These are phyloP conservation scores for Nowakowskiella sp. DNA, from an alignment of 192 early-diverging fungal species.

Conservation along the genomic window DNA sequence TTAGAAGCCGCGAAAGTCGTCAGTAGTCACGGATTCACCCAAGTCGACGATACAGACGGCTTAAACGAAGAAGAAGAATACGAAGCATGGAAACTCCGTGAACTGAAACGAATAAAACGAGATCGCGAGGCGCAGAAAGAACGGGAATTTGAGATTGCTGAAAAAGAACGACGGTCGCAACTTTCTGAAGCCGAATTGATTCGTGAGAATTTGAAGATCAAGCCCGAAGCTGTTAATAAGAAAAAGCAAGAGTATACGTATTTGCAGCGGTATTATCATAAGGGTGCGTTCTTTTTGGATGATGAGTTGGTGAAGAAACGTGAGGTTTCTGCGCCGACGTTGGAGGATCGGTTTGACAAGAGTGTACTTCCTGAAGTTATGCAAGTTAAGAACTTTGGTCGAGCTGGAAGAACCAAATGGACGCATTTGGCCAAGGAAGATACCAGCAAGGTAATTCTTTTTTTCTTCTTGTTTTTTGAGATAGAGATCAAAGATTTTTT, in stretches of 20 bases:
- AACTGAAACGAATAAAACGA: slow-evolving; percentile 79
- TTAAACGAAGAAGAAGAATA: slow-evolving; percentile 81
- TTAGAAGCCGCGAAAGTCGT: slow-evolving; percentile 39
- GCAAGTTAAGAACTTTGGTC: slow-evolving; percentile 88
- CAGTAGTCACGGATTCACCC: slow-evolving; percentile 33
- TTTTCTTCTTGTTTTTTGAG: background rate
- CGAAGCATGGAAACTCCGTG: slow-evolving; percentile 85
- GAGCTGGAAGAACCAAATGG: slow-evolving; percentile 77
- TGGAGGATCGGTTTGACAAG: slow-evolving; percentile 60
- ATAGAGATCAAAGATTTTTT: background rate
- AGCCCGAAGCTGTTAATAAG: slow-evolving; percentile 44
- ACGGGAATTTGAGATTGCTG: slow-evolving; percentile 64
- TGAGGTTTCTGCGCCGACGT: slow-evolving; percentile 64
- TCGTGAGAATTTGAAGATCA: slow-evolving; percentile 60
- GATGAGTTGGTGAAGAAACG: slow-evolving; percentile 45
- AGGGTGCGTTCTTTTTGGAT: slow-evolving; percentile 77
- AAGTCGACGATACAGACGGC: slow-evolving; percentile 88
- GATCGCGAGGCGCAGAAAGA: slow-evolving; percentile 68
- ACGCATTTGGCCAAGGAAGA: slow-evolving; percentile 80
- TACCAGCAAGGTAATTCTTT: slow-evolving; percentile 48
- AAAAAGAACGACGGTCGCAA: slow-evolving; percentile 67
- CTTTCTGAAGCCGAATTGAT: slow-evolving; percentile 79
- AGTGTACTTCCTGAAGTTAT: slow-evolving; percentile 74
- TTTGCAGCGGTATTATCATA: slow-evolving; percentile 79
- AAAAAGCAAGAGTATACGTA: slow-evolving; percentile 56